Evolutionary conservation across 805 yeast species (phyloP).

Genomic region (Metschnikowia koreensis): DNA sequence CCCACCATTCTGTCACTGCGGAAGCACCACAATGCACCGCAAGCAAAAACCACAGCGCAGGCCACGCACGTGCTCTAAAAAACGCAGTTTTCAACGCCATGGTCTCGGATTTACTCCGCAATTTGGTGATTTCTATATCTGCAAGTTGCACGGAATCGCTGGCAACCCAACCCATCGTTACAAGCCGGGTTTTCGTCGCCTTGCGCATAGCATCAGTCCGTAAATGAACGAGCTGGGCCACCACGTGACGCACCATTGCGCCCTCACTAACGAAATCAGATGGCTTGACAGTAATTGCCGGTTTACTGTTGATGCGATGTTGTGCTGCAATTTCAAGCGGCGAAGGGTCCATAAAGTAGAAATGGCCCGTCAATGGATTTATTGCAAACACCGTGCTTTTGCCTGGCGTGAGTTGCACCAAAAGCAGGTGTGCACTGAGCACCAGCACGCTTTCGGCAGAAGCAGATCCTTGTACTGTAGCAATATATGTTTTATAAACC

Average conservation of each 20-base stretch:
- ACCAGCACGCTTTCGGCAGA: constrained; percentile 14
- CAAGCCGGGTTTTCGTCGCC: constrained; percentile 55
- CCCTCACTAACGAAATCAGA: constrained; percentile 28
- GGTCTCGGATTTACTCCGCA: constrained; percentile 14
- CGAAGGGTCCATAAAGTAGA: constrained; percentile 40
- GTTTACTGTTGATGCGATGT: constrained; percentile 30
- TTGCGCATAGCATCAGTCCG: constrained; percentile 48
- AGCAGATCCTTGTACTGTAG: no score
- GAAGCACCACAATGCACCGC: constrained; percentile 38
- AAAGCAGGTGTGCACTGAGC: constrained; percentile 34
- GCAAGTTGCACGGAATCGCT: constrained; percentile 52
- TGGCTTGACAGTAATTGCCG: constrained; percentile 13
- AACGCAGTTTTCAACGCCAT: constrained; percentile 26
- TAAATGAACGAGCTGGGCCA: constrained; percentile 41
- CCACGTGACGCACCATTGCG: constrained; percentile 32
- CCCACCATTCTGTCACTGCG: constrained; percentile 49
- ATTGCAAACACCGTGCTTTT: constrained; percentile 38
- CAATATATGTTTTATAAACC: constrained; percentile 18
- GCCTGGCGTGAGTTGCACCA: constrained; percentile 30
- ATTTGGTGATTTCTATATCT: constrained; percentile 44
- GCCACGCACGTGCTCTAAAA: constrained; percentile 54
- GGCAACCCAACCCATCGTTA: constrained; percentile 69
- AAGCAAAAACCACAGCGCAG: constrained; percentile 53
- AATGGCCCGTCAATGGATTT: constrained; percentile 40
- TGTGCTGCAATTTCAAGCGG: constrained; percentile 34